A percentile compares a stretch with the other conserved stretches of the same genome.
Evolutionary conservation across 768 basidiomycete species (phyloP).

Genomic region (Leucosporidium yakuticum): DNA sequence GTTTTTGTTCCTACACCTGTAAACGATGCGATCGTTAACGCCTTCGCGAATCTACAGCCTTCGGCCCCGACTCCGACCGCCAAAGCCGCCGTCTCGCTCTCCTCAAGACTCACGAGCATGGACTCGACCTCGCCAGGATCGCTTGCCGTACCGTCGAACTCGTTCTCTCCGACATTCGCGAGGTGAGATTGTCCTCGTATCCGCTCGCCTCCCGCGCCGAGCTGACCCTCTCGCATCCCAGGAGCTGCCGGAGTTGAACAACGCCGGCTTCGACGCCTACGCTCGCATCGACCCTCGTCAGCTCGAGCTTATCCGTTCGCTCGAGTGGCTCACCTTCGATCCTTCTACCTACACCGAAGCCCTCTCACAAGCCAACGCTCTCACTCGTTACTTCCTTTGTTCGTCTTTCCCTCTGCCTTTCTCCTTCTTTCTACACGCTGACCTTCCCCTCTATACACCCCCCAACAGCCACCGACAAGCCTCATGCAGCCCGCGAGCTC

Average conservation of each 20-base stretch:
- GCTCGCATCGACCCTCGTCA: constrained; percentile 33
- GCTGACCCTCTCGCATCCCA: not conserved
- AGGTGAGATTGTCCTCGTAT: constrained; percentile 44
- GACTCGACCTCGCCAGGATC: constrained; percentile 72
- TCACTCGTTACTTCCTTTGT: constrained; percentile 87
- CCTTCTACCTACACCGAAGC: constrained; percentile 69
- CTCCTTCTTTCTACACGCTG: not conserved
- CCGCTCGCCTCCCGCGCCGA: not conserved
- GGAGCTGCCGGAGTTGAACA: not conserved
- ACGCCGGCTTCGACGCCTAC: constrained; percentile 18
- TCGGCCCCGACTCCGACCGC: constrained; percentile 44
- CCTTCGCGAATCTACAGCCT: constrained; percentile 33
- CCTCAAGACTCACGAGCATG: constrained; percentile 70
- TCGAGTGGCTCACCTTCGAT: constrained; percentile 86
- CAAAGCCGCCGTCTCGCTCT: constrained; percentile 65
- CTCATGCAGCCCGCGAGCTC: constrained; percentile 24
- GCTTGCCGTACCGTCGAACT: constrained; percentile 71
- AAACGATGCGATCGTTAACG: not conserved
- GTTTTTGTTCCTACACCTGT: constrained; percentile 18
- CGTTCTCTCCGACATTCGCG: constrained; percentile 51
- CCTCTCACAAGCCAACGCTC: constrained; percentile 77
- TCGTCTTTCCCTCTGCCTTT: constrained; percentile 37
- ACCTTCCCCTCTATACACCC: not conserved
- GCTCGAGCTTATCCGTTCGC: constrained; percentile 65
- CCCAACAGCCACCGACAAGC: constrained; percentile 9